phyloP scores from a whole-genome alignment of 768 basidiomycete genomes.

The Mycena latifolia region DNA sequence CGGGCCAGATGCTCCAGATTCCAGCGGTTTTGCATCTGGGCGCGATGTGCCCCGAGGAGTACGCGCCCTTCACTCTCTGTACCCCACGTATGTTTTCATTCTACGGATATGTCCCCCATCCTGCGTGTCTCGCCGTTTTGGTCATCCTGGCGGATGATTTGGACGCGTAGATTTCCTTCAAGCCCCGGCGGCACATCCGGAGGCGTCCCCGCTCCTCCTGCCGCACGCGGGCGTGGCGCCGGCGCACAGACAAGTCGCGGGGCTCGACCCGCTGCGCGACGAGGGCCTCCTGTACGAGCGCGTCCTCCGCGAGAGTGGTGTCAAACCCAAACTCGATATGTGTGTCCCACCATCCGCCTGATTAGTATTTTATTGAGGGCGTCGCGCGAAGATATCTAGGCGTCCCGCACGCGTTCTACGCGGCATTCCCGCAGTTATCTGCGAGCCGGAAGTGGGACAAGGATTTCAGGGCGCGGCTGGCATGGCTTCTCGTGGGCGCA shows the following conservation, averaged over 20 bases:
- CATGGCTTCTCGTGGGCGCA: too few relatives aligned
- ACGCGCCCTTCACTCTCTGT: not conserved
- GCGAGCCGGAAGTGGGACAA: not conserved
- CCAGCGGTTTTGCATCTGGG: not conserved
- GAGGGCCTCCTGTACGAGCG: slow-evolving; percentile 10
- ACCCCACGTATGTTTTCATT: not conserved
- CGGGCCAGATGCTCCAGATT: slow-evolving; percentile 5
- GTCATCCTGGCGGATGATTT: too few relatives aligned
- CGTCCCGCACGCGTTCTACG: not conserved
- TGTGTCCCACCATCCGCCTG: not conserved
- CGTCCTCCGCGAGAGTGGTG: not conserved
- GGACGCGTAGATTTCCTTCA: not conserved
- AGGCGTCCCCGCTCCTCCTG: not conserved
- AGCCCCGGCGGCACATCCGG: not conserved
- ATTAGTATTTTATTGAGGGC: not conserved
- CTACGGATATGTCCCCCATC: not conserved
- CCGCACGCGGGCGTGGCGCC: not conserved
- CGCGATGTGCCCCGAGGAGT: not conserved
- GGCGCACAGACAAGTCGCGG: not conserved
- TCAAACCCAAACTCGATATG: slow-evolving; percentile 5
- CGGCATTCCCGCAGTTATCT: not conserved
- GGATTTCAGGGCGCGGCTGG: not conserved
- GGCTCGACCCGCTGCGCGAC: slow-evolving; percentile 10
- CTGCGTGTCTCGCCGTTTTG: too few relatives aligned
- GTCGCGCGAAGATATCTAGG: slow-evolving; percentile 3